Conservation (phyloP, 371 early-diverging fungal species). For the Haplosporangium sp. region DNA sequence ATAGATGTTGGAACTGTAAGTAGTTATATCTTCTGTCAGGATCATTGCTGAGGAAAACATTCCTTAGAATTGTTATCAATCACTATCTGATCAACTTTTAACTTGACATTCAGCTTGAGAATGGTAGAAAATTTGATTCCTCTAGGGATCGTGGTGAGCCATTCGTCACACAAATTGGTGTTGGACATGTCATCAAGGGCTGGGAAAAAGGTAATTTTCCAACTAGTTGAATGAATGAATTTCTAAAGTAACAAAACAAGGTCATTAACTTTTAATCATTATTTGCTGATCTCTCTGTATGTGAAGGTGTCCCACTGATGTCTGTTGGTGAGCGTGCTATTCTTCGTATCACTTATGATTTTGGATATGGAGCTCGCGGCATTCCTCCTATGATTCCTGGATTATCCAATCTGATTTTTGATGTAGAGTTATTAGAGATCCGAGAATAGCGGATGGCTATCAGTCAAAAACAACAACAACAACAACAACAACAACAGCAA, state of each 20-base stretch:
- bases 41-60: too few species aligned
- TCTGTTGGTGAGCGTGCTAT: conserved; percentile 82
- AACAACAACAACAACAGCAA: too few species aligned
- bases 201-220: conserved; percentile 69
- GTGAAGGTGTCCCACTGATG: conserved; percentile 85
- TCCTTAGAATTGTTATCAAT: background rate
- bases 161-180: conserved; percentile 88
- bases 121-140: conserved; percentile 91
- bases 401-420: conserved; percentile 88
- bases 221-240: background rate
- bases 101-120: conserved; percentile 56
- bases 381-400: conserved; percentile 85
- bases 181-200: conserved; percentile 94
- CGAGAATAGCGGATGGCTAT: conserved; percentile 62
- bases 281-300: too few species aligned
- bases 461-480: background rate
- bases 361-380: conserved; percentile 81
- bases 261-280: too few species aligned
- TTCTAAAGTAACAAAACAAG: too few species aligned
- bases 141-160: conserved; percentile 86
- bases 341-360: conserved; percentile 82
- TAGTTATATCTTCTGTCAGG: background rate
- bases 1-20: conserved; percentile 50
- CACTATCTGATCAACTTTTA: background rate
- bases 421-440: conserved; percentile 87